A percentile compares a stretch with the other conserved stretches of the same genome.
phyloP scores from a whole-genome alignment of 2,329 filamentous ascomycete species.

The Pseudocercospora pini-densiflorae region DNA sequence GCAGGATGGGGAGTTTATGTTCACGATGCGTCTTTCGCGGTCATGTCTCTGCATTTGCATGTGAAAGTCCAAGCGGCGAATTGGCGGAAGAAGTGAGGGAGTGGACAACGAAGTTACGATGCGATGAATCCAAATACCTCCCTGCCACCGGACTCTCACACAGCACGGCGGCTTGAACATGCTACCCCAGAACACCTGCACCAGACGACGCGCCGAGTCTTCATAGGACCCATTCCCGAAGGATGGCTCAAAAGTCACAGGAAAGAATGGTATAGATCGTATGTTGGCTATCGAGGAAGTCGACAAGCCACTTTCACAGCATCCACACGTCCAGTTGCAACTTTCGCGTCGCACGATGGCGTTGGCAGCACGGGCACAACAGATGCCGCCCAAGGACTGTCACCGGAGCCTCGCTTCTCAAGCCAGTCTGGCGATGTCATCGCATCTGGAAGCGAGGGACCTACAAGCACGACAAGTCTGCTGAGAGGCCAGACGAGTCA shows the following conservation, averaged over 20 bases:
- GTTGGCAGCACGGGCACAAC: background rate
- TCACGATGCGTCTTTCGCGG: background rate
- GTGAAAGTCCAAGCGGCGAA: background rate
- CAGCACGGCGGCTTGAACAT: conserved; percentile 56
- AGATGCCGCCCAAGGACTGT: conserved; percentile 9
- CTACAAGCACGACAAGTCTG: conserved; percentile 35
- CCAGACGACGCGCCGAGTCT: conserved; percentile 64
- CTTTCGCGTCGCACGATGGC: background rate
- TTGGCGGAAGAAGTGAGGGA: background rate
- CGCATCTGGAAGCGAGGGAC: conserved; percentile 18
- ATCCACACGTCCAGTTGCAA: conserved; percentile 26
- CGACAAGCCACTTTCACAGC: conserved; percentile 37
- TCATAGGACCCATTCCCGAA: conserved; percentile 68
- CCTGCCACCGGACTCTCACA: conserved; percentile 37
- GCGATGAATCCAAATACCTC: conserved; percentile 23
- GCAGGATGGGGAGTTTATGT: background rate
- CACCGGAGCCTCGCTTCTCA: conserved; percentile 9
- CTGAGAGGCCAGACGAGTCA: conserved; percentile 31
- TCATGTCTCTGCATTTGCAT: background rate
- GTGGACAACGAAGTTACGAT: conserved; percentile 6
- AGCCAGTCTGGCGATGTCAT: conserved; percentile 13
- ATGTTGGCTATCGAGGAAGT: conserved; percentile 45
- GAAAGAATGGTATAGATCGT: conserved; percentile 65
- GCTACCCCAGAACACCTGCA: conserved; percentile 65
- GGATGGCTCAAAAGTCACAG: conserved; percentile 67